Evolutionary conservation across 306 rosid genomes (phyloP).

Genomic region (Gastrolobium villosum): DNA sequence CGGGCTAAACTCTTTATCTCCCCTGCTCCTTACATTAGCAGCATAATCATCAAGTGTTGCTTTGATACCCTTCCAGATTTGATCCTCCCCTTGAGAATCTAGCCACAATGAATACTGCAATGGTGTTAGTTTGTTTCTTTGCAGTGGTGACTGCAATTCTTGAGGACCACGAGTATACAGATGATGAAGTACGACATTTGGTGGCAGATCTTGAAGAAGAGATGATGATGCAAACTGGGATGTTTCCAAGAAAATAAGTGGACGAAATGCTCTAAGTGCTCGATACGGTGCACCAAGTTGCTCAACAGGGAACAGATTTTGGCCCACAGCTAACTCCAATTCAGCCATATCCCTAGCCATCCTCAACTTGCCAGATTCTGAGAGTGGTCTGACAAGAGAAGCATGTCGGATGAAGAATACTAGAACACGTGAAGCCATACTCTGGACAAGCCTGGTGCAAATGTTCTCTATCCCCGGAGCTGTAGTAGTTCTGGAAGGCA

Average conservation of each 20-base stretch:
- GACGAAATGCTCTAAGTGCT: slow-evolving; percentile 96
- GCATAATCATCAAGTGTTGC: slow-evolving; percentile 96
- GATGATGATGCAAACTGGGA: slow-evolving; percentile 89
- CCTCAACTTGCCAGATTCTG: slow-evolving; percentile 97
- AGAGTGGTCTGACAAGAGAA: slow-evolving; percentile 97
- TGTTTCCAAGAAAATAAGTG: slow-evolving; percentile 96
- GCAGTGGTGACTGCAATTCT: slow-evolving; percentile 91
- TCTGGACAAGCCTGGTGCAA: slow-evolving; percentile 92
- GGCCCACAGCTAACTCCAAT: slow-evolving; percentile 95
- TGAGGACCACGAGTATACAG: slow-evolving; percentile 91
- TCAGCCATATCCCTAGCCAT: slow-evolving; percentile 99
- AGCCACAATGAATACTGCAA: slow-evolving; percentile 94
- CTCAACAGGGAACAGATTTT: slow-evolving; percentile 90
- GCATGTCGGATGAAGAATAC: slow-evolving; percentile 96
- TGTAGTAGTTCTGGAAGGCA: slow-evolving; percentile 72
- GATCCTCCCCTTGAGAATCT: slow-evolving; percentile 99
- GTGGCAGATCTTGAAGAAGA: slow-evolving; percentile 96
- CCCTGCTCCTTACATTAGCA: slow-evolving; percentile 78
- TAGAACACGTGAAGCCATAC: slow-evolving; percentile 94
- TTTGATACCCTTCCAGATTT: slow-evolving; percentile 96
- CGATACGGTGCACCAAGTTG: slow-evolving; percentile 97
- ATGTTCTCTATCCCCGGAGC: slow-evolving; percentile 73
- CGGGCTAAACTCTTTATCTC: slow-evolving; percentile 95
- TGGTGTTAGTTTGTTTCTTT: slow-evolving; percentile 88
- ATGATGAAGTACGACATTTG: slow-evolving; percentile 89